phyloP scores from a whole-genome alignment of 306 rosid species.

The Crotalaria pallida region DNA sequence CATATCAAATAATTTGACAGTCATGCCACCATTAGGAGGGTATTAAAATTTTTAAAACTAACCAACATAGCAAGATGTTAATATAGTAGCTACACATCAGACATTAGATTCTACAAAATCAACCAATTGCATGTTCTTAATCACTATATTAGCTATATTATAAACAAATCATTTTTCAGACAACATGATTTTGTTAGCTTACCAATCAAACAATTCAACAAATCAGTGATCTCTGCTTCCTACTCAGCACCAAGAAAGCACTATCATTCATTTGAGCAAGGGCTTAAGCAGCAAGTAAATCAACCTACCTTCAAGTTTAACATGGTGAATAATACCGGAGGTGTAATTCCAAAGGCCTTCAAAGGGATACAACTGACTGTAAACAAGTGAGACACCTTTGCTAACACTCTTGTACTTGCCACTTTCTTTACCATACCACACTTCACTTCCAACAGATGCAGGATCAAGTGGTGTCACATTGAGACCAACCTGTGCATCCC shows the following conservation, averaged over 20 bases:
- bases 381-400: slow-evolving; percentile 61
- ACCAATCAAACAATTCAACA: not conserved
- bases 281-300: not conserved
- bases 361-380: slow-evolving; percentile 80
- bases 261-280: not conserved
- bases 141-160: not conserved
- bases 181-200: not conserved
- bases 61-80: not conserved
- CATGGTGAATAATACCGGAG: slow-evolving; percentile 90
- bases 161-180: not conserved
- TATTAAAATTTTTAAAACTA: not conserved
- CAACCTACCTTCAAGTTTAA: slow-evolving; percentile 57
- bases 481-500: slow-evolving; percentile 78
- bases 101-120: not conserved
- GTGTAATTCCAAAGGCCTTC: slow-evolving; percentile 81
- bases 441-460: slow-evolving; percentile 58
- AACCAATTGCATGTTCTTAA: not conserved
- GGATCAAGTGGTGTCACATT: slow-evolving; percentile 72
- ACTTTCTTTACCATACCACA: slow-evolving; percentile 72
- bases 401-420: slow-evolving; percentile 46
- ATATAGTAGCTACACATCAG: not conserved
- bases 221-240: not conserved
- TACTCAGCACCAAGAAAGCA: not conserved
- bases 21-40: not conserved
- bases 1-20: not conserved